A percentile compares a stretch with the other conserved stretches of the same genome.
These are phyloP conservation scores for Zoysia japonica DNA, from an alignment of 176 grass and related monocot genomes.

Conservation along the genomic window DNA sequence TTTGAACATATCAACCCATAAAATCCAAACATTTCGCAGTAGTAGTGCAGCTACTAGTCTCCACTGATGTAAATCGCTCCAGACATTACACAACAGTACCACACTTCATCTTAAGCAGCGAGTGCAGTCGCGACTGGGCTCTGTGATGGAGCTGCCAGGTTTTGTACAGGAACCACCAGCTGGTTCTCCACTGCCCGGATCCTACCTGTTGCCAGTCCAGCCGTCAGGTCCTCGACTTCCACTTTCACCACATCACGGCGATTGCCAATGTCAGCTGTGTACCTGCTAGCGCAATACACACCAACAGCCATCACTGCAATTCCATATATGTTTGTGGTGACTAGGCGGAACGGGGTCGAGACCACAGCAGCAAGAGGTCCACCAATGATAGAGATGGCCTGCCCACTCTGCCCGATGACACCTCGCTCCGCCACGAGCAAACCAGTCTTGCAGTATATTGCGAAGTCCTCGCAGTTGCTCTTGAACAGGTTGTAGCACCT, in stretches of 20 bases:
- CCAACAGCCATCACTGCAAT: slow-evolving; percentile 48
- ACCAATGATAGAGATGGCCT: slow-evolving; percentile 56
- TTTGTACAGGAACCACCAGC: slow-evolving; percentile 33
- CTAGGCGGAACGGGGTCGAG: slow-evolving; percentile 57
- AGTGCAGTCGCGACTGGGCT: background rate
- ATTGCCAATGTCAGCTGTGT: slow-evolving; percentile 57
- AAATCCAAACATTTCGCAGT: slow-evolving; percentile 15
- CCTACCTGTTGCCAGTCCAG: slow-evolving; percentile 39
- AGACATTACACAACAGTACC: slow-evolving; percentile 12
- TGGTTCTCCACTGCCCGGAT: slow-evolving; percentile 47
- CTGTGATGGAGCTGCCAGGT: slow-evolving; percentile 28
- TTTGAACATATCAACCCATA: background rate
- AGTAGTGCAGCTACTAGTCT: background rate
- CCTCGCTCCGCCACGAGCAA: slow-evolving; percentile 56
- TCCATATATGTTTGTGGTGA: slow-evolving; percentile 54
- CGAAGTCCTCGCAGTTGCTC: slow-evolving; percentile 78
- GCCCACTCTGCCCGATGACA: slow-evolving; percentile 64
- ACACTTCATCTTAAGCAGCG: slow-evolving; percentile 33
- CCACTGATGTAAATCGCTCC: background rate
- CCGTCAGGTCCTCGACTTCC: slow-evolving; percentile 50
- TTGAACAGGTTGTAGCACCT: slow-evolving; percentile 74
- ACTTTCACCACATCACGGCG: slow-evolving; percentile 55
- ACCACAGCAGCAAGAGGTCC: slow-evolving; percentile 54
- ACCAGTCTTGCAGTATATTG: slow-evolving; percentile 82
- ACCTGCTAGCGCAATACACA: slow-evolving; percentile 57